A percentile compares a stretch with the other conserved stretches of the same genome.
These are phyloP conservation scores for Domatiomyces globalis DNA, from an alignment of 2,329 filamentous ascomycete species.

Conservation along the genomic window DNA sequence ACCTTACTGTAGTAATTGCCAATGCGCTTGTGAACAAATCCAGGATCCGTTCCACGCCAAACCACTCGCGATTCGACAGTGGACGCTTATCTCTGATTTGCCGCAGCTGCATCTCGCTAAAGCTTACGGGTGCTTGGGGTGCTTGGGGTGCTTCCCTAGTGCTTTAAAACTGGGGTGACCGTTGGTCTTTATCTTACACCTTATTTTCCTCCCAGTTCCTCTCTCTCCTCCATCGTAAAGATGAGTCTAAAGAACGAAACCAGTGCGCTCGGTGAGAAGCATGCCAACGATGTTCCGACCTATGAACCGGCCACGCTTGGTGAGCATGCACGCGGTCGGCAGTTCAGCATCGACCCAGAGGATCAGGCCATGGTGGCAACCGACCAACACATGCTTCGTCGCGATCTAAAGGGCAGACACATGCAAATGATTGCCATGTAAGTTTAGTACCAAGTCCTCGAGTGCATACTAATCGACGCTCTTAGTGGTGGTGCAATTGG, in stretches of 20 bases:
- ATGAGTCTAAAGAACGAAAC: conserved; percentile 10
- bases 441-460: background rate
- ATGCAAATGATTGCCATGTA: conserved; percentile 29
- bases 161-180: conserved; percentile 8
- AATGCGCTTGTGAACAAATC: too few species aligned
- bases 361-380: conserved; percentile 4
- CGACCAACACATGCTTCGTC: conserved; percentile 7
- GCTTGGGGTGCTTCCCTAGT: conserved; percentile 1
- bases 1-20: too few species aligned
- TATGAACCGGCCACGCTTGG: conserved; percentile 1
- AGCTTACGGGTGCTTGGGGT: too few species aligned
- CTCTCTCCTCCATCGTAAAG: conserved; percentile 6
- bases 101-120: too few species aligned
- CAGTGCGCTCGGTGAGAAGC: conserved; percentile 7
- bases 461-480: background rate
- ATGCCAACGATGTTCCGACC: too few species aligned
- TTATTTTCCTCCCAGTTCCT: conserved; percentile 2
- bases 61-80: too few species aligned
- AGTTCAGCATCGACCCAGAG: conserved; percentile 5
- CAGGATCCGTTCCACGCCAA: too few species aligned
- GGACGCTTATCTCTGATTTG: too few species aligned
- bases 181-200: conserved; percentile 4
- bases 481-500: conserved; percentile 19
- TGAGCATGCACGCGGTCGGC: conserved; percentile 5
- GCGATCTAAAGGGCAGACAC: conserved; percentile 8